Percentiles rank a stretch among this genome's conserved stretches.
phyloP scores from a whole-genome alignment of 2,329 filamentous ascomycete genomes.

The Microdochium bolleyi region DNA sequence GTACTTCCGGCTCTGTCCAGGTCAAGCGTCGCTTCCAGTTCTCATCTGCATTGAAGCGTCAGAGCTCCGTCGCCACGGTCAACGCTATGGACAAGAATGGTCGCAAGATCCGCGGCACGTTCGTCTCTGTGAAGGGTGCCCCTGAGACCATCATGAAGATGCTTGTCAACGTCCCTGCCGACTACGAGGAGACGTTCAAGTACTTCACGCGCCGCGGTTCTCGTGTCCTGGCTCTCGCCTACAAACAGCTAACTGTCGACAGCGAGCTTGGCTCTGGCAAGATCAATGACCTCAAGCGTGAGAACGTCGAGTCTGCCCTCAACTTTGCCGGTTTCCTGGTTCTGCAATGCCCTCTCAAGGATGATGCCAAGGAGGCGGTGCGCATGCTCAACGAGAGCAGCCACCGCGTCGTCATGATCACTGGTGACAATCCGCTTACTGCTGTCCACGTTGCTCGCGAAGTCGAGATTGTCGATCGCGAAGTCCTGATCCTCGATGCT shows the following conservation, averaged over 20 bases:
- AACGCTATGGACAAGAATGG: constrained; percentile 65
- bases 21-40: constrained; percentile 98
- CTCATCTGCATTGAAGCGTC: constrained; percentile 90
- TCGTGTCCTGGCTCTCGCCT: constrained; percentile 86
- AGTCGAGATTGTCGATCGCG: constrained; percentile 95
- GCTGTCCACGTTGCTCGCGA: constrained; percentile 91
- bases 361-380: constrained; percentile 88
- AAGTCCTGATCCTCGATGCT: constrained; percentile 89
- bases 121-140: constrained; percentile 92
- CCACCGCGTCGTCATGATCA: constrained; percentile 98
- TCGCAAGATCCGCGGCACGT: constrained; percentile 74
- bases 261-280: constrained; percentile 73
- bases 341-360: constrained; percentile 90
- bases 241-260: constrained; percentile 81
- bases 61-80: constrained; percentile 87
- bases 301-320: constrained; percentile 78
- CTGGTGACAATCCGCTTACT: constrained; percentile 93
- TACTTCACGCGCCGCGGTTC: constrained; percentile 95
- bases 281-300: constrained; percentile 91
- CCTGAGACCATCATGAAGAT: constrained; percentile 96
- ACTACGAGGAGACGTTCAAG: constrained; percentile 98
- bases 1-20: constrained; percentile 69
- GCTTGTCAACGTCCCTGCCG: constrained; percentile 70
- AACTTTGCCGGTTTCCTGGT: constrained; percentile 94
- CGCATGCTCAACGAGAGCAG: constrained; percentile 98